Percentiles rank a stretch among this genome's conserved stretches.
Conservation (phyloP, 2,329 filamentous ascomycete species). For the Phialophora tarda region DNA sequence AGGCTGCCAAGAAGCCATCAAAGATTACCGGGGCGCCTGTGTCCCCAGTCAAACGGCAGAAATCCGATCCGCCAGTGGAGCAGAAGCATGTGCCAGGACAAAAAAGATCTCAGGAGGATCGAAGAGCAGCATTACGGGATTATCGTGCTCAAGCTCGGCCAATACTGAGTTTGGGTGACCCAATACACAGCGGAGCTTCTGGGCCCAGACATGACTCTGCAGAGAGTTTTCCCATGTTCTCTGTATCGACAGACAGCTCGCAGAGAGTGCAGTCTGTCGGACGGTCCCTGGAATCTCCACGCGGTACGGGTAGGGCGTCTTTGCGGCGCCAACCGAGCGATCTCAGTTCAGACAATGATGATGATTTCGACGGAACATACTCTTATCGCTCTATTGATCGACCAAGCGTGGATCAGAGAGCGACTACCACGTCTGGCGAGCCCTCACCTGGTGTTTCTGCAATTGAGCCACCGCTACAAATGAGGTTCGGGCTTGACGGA, state of each 20-base stretch:
- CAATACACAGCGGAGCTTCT: conserved; percentile 43
- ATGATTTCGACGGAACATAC: conserved; percentile 25
- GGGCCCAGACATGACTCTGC: conserved; percentile 60
- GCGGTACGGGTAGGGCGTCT: not conserved
- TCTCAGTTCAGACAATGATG: conserved; percentile 22
- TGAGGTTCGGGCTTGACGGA: conserved; percentile 26
- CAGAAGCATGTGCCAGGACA: conserved; percentile 20
- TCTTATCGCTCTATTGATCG: conserved; percentile 5
- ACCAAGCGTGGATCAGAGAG: conserved; percentile 8
- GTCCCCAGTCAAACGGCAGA: conserved; percentile 3
- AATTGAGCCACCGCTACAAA: conserved; percentile 24
- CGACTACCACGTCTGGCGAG: conserved; percentile 8
- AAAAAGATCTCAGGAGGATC: conserved; percentile 50
- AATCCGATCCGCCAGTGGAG: not conserved
- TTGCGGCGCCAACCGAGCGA: not conserved
- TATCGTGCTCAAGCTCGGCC: conserved; percentile 58
- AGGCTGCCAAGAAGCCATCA: conserved; percentile 9
- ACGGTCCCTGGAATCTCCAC: conserved; percentile 52
- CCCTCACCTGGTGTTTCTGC: conserved; percentile 10
- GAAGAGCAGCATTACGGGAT: conserved; percentile 52
- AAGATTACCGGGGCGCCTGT: not conserved
- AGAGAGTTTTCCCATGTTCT: conserved; percentile 69
- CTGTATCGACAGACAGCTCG: conserved; percentile 64
- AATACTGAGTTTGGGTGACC: conserved; percentile 56
- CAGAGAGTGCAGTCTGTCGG: conserved; percentile 59